These are phyloP conservation scores for Cercospora janseana DNA, from an alignment of 2,329 filamentous ascomycete genomes.

Conservation along the genomic window DNA sequence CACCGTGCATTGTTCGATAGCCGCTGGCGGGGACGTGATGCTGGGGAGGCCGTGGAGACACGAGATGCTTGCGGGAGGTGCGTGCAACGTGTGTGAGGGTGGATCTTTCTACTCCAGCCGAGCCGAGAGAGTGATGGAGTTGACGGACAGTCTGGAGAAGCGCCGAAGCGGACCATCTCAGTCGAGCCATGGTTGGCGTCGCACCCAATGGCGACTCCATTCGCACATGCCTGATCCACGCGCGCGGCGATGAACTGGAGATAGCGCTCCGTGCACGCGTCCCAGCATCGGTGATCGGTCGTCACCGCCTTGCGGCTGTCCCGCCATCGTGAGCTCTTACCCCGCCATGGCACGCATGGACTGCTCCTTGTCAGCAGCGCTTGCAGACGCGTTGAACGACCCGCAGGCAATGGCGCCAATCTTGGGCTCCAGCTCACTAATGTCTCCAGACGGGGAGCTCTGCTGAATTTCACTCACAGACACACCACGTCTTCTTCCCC, in stretches of 20 bases:
- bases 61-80: constrained; percentile 3
- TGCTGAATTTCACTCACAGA: neutral
- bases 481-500: neutral
- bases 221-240: too few species aligned
- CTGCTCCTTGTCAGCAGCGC: constrained; percentile 1
- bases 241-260: too few species aligned
- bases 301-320: neutral
- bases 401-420: constrained; percentile 8
- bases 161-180: constrained; percentile 5
- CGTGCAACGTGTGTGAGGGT: too few species aligned
- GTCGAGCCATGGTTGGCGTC: neutral
- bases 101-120: too few species aligned
- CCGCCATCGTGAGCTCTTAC: constrained; percentile 1
- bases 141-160: neutral
- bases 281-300: constrained; percentile 3
- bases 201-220: too few species aligned
- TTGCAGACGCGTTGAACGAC: constrained; percentile 15
- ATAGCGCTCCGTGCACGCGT: too few species aligned
- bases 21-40: constrained; percentile 15
- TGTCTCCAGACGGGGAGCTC: constrained; percentile 4
- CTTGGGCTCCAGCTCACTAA: constrained; percentile 7
- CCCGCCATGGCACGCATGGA: constrained; percentile 7
- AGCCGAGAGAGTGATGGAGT: too few species aligned
- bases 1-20: neutral
- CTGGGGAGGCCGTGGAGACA: constrained; percentile 7